phyloP scores from a whole-genome alignment of 306 rosid genomes.

The Hippophae tibetana region DNA sequence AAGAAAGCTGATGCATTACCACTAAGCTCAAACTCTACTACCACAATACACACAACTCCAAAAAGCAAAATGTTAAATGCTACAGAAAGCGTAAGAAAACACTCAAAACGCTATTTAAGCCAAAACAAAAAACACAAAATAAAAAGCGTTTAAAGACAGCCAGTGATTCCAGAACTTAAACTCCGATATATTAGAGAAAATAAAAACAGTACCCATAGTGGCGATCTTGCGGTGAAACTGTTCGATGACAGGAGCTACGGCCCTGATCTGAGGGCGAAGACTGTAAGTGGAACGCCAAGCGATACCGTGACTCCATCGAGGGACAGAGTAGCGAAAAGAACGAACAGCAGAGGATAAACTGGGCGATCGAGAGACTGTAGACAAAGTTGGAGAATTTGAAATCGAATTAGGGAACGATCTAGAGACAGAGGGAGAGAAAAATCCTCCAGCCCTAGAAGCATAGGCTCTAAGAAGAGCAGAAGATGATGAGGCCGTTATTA shows the following conservation, averaged over 20 bases:
- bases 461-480: too few species aligned
- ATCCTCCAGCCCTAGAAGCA: too few species aligned
- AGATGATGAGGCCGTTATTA: too few species aligned
- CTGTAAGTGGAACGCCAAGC: conserved; percentile 50
- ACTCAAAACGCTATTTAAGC: background rate
- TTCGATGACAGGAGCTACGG: conserved; percentile 49
- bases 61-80: background rate
- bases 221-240: conserved; percentile 69
- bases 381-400: background rate
- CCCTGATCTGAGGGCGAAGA: conserved; percentile 70
- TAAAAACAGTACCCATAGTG: conserved; percentile 43
- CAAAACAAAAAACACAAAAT: background rate
- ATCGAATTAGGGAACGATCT: background rate
- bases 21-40: too few species aligned
- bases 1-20: too few species aligned
- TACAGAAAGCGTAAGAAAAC: background rate
- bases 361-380: conserved; percentile 22
- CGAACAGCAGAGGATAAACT: conserved; percentile 24
- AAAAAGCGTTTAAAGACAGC: background rate
- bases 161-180: background rate
- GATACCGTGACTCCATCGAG: conserved; percentile 60
- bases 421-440: too few species aligned
- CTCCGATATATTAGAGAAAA: conserved; percentile 21
- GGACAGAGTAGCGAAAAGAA: conserved; percentile 20
- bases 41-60: too few species aligned